phyloP scores from a whole-genome alignment of 1,139 yeast species.

The Yarrowia galli region DNA sequence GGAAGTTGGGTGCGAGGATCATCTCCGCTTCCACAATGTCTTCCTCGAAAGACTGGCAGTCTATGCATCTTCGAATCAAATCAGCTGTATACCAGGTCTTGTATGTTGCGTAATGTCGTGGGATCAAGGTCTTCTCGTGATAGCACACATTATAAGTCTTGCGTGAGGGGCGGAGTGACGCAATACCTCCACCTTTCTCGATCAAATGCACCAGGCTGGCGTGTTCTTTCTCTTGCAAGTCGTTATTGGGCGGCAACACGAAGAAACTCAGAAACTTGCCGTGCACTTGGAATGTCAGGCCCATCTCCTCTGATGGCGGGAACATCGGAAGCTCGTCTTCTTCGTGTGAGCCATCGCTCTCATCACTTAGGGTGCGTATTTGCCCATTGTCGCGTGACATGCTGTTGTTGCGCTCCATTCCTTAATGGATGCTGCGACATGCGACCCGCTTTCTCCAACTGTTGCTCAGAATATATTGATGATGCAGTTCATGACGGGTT shows the following conservation, averaged over 20 bases:
- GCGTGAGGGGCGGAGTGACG: not conserved
- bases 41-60: not conserved
- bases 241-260: not conserved
- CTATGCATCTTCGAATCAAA: slow-evolving; percentile 4
- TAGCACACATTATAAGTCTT: not conserved
- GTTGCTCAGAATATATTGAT: not conserved
- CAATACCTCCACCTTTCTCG: not conserved
- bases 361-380: not conserved
- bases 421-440: no score
- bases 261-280: not conserved
- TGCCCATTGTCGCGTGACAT: no score
- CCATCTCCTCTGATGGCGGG: not conserved
- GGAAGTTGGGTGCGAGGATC: not conserved
- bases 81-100: slow-evolving; percentile 5
- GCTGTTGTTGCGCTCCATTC: no score
- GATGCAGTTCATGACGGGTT: not conserved
- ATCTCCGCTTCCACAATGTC: slow-evolving; percentile 1
- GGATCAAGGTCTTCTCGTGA: not conserved
- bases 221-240: not conserved
- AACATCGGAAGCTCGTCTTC: slow-evolving; percentile 6
- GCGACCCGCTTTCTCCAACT: not conserved
- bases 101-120: not conserved
- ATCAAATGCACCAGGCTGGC: not conserved
- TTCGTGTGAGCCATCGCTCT: no score
- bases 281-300: not conserved